phyloP scores from a whole-genome alignment of 2,329 filamentous ascomycete genomes.

The Neofusicoccum ribis region DNA sequence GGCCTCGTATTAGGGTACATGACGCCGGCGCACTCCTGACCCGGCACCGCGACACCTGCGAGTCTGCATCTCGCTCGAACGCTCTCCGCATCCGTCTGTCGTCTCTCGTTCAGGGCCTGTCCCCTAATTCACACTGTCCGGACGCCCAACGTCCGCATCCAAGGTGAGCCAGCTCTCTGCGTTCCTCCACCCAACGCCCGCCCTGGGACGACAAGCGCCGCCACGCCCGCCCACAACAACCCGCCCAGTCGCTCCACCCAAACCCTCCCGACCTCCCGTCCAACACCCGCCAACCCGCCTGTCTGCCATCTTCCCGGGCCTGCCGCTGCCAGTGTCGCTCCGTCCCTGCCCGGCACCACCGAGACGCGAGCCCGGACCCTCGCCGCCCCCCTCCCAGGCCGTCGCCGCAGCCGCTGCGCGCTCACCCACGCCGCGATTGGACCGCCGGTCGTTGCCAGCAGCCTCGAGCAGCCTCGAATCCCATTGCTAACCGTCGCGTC shows the following conservation, averaged over 20 bases:
- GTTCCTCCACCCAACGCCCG: slow-evolving; percentile 4
- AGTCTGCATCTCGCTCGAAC: slow-evolving; percentile 4
- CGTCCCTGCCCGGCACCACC: neutral
- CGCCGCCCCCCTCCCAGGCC: neutral
- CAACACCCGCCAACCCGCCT: neutral
- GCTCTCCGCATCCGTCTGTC: slow-evolving; percentile 11
- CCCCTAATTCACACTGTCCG: slow-evolving; percentile 5
- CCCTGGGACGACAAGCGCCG: neutral
- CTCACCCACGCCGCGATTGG: neutral
- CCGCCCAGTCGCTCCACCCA: slow-evolving; percentile 11
- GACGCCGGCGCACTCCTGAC: slow-evolving; percentile 19
- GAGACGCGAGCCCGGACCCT: neutral
- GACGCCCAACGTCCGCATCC: neutral
- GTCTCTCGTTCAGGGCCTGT: slow-evolving; percentile 17
- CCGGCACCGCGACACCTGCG: slow-evolving; percentile 13
- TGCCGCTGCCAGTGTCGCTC: neutral
- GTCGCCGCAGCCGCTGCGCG: neutral
- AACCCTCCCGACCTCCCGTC: neutral
- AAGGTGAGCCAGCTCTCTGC: slow-evolving; percentile 3
- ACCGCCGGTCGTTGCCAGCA: neutral
- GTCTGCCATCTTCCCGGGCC: neutral
- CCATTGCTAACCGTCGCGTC: slow-evolving; percentile 9
- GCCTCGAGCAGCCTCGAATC: neutral
- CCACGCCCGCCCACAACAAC: slow-evolving; percentile 4
- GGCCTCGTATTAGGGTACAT: slow-evolving; percentile 21